Percentiles rank a stretch among this genome's conserved stretches.
These are phyloP conservation scores for Botrytis hyacinthi DNA, from an alignment of 2,329 filamentous ascomycete species.

Conservation along the genomic window DNA sequence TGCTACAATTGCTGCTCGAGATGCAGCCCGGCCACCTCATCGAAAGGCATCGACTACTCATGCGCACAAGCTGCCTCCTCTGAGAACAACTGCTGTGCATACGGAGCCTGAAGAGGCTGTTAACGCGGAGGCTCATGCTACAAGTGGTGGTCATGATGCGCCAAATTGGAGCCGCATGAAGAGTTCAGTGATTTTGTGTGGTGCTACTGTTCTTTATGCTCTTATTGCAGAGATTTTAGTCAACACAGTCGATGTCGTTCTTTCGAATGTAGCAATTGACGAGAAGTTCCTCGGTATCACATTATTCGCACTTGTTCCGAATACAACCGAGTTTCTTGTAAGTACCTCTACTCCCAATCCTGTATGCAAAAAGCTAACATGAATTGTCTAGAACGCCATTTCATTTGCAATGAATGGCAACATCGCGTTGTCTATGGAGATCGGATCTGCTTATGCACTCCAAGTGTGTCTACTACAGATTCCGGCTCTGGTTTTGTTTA, in stretches of 20 bases:
- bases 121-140: slow-evolving; percentile 42
- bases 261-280: slow-evolving; percentile 86
- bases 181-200: slow-evolving; percentile 84
- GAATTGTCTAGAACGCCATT: slow-evolving; percentile 70
- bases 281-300: slow-evolving; percentile 98
- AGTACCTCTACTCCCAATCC: slow-evolving; percentile 39
- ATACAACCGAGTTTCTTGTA: slow-evolving; percentile 96
- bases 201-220: slow-evolving; percentile 89
- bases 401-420: slow-evolving; percentile 99
- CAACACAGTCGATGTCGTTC: slow-evolving; percentile 93
- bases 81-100: slow-evolving; percentile 40
- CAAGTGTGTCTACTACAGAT: slow-evolving; percentile 96
- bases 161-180: slow-evolving; percentile 95
- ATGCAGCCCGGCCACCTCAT: slow-evolving; percentile 57
- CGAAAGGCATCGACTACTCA: slow-evolving; percentile 49
- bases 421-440: slow-evolving; percentile 98
- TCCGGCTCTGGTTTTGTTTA: slow-evolving; percentile 88
- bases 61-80: slow-evolving; percentile 33
- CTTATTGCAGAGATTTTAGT: slow-evolving; percentile 96
- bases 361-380: slow-evolving; percentile 26
- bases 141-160: slow-evolving; percentile 82
- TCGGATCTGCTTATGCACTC: slow-evolving; percentile 92
- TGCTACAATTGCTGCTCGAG: slow-evolving; percentile 79
- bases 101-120: slow-evolving; percentile 31
- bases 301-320: slow-evolving; percentile 92